These are phyloP conservation scores for Mycena polygramma DNA, from an alignment of 768 basidiomycete species.

Conservation along the genomic window DNA sequence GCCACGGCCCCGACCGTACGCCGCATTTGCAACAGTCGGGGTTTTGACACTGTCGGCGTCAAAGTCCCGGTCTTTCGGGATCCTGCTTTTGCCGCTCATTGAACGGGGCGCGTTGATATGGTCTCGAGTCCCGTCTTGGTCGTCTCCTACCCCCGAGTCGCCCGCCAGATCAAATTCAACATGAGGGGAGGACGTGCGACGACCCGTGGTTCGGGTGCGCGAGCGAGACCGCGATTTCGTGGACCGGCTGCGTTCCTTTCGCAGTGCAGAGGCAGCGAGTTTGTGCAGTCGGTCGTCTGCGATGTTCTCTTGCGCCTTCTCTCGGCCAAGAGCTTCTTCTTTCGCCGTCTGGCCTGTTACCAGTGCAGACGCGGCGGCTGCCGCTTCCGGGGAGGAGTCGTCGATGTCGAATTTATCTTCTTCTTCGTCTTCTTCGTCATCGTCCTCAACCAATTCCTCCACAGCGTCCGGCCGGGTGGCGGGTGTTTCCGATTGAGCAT, in stretches of 20 bases:
- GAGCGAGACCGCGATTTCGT: slow-evolving; percentile 60
- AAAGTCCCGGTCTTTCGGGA: slow-evolving; percentile 70
- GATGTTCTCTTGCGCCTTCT: slow-evolving; percentile 47
- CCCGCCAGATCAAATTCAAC: slow-evolving; percentile 62
- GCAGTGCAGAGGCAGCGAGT: slow-evolving; percentile 49
- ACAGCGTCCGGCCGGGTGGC: slow-evolving; percentile 33
- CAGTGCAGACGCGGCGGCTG: slow-evolving; percentile 34
- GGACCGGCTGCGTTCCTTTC: slow-evolving; percentile 49
- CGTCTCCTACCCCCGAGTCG: slow-evolving; percentile 16
- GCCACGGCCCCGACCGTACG: slow-evolving; percentile 45
- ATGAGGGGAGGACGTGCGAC: slow-evolving; percentile 67
- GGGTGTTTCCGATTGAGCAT: slow-evolving; percentile 34
- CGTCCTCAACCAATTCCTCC: slow-evolving; percentile 56
- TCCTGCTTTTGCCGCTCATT: slow-evolving; percentile 65
- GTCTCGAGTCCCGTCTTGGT: slow-evolving; percentile 65
- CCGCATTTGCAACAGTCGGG: slow-evolving; percentile 64
- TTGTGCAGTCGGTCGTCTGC: slow-evolving; percentile 46
- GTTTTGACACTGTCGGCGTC: slow-evolving; percentile 70
- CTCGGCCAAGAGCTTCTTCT: slow-evolving; percentile 41
- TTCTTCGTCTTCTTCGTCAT: slow-evolving; percentile 64
- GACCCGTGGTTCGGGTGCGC: slow-evolving; percentile 71
- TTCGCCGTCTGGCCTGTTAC: slow-evolving; percentile 35
- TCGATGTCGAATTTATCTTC: slow-evolving; percentile 92
- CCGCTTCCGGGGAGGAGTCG: slow-evolving; percentile 79
- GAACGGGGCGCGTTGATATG: slow-evolving; percentile 58